phyloP scores from a whole-genome alignment of 2,329 filamentous ascomycete genomes.

The Teratosphaeria nubilosa region DNA sequence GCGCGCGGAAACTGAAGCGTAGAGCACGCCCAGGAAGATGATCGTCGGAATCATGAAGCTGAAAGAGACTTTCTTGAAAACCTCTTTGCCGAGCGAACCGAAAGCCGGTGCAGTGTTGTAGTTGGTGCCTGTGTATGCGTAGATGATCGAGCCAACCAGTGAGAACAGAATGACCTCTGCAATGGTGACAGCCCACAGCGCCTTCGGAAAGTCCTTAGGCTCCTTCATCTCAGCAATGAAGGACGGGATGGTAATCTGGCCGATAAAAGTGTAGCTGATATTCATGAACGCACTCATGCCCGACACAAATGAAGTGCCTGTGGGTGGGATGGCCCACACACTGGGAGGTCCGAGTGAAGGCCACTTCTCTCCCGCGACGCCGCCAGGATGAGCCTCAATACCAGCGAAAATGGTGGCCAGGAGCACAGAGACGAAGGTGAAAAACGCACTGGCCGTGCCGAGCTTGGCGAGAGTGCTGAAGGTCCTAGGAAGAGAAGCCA shows the following conservation, averaged over 20 bases:
- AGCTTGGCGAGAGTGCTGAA: conserved; percentile 72
- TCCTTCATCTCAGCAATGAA: conserved; percentile 92
- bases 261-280: conserved; percentile 93
- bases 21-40: conserved; percentile 83
- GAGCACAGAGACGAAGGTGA: conserved; percentile 83
- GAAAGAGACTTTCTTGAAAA: conserved; percentile 81
- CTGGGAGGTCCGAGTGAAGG: conserved; percentile 48
- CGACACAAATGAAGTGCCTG: conserved; percentile 66
- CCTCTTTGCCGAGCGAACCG: conserved; percentile 61
- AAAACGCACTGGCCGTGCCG: conserved; percentile 68
- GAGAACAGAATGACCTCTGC: conserved; percentile 80
- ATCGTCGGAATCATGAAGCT: conserved; percentile 94
- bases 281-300: conserved; percentile 87
- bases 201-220: conserved; percentile 78
- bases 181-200: conserved; percentile 81
- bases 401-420: conserved; percentile 74
- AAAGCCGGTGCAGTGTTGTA: conserved; percentile 86
- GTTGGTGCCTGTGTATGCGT: conserved; percentile 79
- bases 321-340: conserved; percentile 57
- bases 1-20: conserved; percentile 78
- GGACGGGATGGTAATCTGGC: conserved; percentile 84
- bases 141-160: conserved; percentile 69
- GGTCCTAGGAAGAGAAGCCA: conserved; percentile 74
- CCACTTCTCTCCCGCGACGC: conserved; percentile 37
- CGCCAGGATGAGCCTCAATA: conserved; percentile 62